Base-by-base conservation (phyloP, 768 basidiomycete species). In the Kwoniella sp. region DNA sequence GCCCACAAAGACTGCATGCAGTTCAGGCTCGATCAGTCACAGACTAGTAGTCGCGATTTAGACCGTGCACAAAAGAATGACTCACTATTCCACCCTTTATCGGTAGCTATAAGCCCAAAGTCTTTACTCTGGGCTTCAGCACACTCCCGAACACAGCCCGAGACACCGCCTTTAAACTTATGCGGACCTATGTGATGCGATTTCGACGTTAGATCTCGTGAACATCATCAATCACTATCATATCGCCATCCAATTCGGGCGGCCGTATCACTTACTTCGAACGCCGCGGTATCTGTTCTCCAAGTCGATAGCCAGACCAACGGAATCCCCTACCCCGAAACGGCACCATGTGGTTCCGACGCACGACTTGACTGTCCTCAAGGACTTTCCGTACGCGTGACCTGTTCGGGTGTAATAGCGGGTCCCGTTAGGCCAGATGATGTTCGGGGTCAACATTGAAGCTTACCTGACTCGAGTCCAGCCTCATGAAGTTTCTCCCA, bases 341-440 rank as follows among this genome's bases (percentile, higher is more conserved):
- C 88, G 85, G 56, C 80, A 81, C 76, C 85, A 88, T 15, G 82
- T 85, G 0, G 86, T 86, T n/a, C 89, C 88, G 53, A 91, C 89
- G 71, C 90, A 90, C 0, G 86, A 86, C 79, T 91, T 90, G 56
- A 91, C 88, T 0, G 89, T 89, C n/a, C 89, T 83, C 38, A 90
- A 79, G 11, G 85, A 83, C 71, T 86, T 86, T 65, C 88, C 89
- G 73, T 90, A 90, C 0, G 87, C 90, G 72, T 90, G 89, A 1
- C 89, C 89, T 45, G 17, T 45, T 12, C 12, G 12, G 41, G 41
- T 45, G 41, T n/a, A n/a, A n/a, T n/a, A 45, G 41, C 41, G 41
- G 41, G 41, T n/a, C n/a, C n/a, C 41, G n/a, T 11, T 45, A 12
- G 41, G 12, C 12, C 41, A n/a, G n/a, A 45, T 45, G 12, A 12